A percentile compares a stretch with the other conserved stretches of the same genome.
Conservation (phyloP, 768 basidiomycete species). For the Scleroderma bovista region DNA sequence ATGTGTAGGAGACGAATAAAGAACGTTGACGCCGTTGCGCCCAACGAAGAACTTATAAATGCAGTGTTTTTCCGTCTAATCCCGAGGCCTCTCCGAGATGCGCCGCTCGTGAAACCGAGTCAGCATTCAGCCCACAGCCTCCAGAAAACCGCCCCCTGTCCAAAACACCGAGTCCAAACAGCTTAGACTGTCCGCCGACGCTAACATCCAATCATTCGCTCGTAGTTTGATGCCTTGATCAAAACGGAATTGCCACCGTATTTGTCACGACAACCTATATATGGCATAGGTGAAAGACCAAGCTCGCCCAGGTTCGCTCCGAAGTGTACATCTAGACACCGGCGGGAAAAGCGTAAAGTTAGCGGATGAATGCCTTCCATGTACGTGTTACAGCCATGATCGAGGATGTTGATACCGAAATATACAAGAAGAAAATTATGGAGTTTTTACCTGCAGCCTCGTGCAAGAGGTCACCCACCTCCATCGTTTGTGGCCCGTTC, state of each 20-base stretch:
- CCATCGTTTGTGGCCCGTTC: too few relatives aligned
- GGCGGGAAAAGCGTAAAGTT: not conserved
- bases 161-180: too few relatives aligned
- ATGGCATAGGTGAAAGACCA: conserved; percentile 8
- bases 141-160: not conserved
- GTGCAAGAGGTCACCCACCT: not conserved
- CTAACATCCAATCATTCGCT: not conserved
- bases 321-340: not conserved
- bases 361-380: not conserved
- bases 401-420: not conserved
- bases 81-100: conserved; percentile 17
- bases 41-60: conserved; percentile 16
- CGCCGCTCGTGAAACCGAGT: conserved; percentile 3
- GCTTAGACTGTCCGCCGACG: too few relatives aligned
- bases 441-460: not conserved
- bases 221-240: not conserved
- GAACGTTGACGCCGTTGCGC: not conserved
- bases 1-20: not conserved
- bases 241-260: not conserved
- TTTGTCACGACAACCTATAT: not conserved
- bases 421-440: not conserved
- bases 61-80: conserved; percentile 13
- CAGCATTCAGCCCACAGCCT: not conserved
- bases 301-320: not conserved
- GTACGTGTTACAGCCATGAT: not conserved